These are phyloP conservation scores for Salvia hispanica DNA, from an alignment of 257 asterid genomes.

Conservation along the genomic window DNA sequence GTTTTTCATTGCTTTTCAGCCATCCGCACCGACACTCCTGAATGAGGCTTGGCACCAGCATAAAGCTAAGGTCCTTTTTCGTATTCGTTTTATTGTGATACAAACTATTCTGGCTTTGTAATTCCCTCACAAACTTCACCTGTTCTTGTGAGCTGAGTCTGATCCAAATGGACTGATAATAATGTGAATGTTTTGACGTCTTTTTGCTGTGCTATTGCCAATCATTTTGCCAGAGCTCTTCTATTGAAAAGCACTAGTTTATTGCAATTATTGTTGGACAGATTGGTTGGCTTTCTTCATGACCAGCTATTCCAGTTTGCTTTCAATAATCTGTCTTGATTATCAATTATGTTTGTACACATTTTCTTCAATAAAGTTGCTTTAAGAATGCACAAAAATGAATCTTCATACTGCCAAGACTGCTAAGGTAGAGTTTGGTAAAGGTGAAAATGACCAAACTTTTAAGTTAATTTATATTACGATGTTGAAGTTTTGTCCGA, in stretches of 20 bases:
- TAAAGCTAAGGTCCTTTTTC: slow-evolving; percentile 29
- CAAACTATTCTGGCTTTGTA: slow-evolving; percentile 28
- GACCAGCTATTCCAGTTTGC: slow-evolving; percentile 14
- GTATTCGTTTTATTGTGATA: slow-evolving; percentile 16
- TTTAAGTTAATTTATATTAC: not conserved
- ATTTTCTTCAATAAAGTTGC: slow-evolving; percentile 21
- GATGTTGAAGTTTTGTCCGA: not conserved
- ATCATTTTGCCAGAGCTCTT: slow-evolving; percentile 19
- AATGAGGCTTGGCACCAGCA: slow-evolving; percentile 33
- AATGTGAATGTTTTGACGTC: slow-evolving; percentile 35
- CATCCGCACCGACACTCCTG: slow-evolving; percentile 44
- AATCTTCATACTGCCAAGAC: not conserved
- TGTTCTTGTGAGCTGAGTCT: slow-evolving; percentile 26
- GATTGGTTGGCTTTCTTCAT: slow-evolving; percentile 30
- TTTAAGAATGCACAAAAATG: slow-evolving; percentile 20
- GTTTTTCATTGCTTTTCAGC: slow-evolving; percentile 35
- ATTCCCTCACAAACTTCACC: slow-evolving; percentile 27
- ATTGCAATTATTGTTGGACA: slow-evolving; percentile 27
- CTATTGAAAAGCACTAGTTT: not conserved
- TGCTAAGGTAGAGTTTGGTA: not conserved
- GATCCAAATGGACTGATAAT: slow-evolving; percentile 33
- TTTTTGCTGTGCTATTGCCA: slow-evolving; percentile 23
- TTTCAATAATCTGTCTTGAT: slow-evolving; percentile 5
- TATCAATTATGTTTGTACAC: slow-evolving; percentile 5
- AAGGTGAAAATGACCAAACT: not conserved